phyloP scores from a whole-genome alignment of 441 rosid genomes.

The Populus hybrid region DNA sequence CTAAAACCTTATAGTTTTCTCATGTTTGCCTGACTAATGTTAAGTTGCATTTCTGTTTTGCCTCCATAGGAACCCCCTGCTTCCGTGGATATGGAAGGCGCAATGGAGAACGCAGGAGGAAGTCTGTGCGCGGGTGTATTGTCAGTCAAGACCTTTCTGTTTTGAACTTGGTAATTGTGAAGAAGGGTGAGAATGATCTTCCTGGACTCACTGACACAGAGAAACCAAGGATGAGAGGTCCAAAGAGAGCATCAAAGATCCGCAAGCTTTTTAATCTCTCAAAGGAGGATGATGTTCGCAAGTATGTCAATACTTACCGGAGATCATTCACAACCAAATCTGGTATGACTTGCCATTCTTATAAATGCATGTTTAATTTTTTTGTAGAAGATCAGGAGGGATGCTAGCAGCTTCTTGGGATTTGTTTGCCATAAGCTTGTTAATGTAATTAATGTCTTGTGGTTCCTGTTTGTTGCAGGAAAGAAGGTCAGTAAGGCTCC shows the following conservation, averaged over 20 bases:
- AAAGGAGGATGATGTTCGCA: constrained; percentile 52
- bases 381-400: neutral
- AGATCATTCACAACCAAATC: constrained; percentile 43
- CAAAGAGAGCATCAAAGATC: constrained; percentile 53
- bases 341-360: constrained; percentile 14
- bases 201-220: constrained; percentile 46
- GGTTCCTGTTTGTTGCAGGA: constrained; percentile 23
- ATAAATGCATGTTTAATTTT: neutral
- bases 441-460: neutral
- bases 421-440: neutral
- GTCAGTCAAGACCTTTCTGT: constrained; percentile 50
- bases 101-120: constrained; percentile 45
- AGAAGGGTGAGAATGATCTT: constrained; percentile 43
- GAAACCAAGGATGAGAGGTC: constrained; percentile 54
- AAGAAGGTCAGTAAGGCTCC: constrained; percentile 53
- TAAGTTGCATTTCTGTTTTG: neutral
- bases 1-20: neutral
- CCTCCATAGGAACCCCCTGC: constrained; percentile 40
- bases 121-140: constrained; percentile 51
- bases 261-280: constrained; percentile 51
- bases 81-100: constrained; percentile 49
- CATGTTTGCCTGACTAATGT: neutral
- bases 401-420: neutral
- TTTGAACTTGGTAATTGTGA: constrained; percentile 45
- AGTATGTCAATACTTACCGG: constrained; percentile 49